These are phyloP conservation scores for Leishmania amazonensis DNA, from an alignment of 208 protist genomes.

Conservation along the genomic window DNA sequence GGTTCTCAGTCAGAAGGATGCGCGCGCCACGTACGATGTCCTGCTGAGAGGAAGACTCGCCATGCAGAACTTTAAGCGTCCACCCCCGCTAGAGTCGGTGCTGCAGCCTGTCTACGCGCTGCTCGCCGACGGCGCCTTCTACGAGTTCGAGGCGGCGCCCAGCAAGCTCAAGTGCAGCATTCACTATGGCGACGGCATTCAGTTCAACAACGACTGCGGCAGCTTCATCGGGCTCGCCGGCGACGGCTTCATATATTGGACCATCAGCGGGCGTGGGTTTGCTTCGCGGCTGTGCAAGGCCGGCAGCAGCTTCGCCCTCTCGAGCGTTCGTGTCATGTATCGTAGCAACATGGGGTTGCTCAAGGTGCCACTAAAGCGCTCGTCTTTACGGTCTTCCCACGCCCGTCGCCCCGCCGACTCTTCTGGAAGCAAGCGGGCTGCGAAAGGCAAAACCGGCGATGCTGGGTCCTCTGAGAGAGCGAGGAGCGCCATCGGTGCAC, in stretches of 20 bases:
- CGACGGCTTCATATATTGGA: slow-evolving; percentile 82
- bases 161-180: slow-evolving; percentile 63
- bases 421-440: neutral
- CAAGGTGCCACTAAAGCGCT: slow-evolving; percentile 24
- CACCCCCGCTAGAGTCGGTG: slow-evolving; percentile 41
- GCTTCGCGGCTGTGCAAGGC: slow-evolving; percentile 65
- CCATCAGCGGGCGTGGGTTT: slow-evolving; percentile 48
- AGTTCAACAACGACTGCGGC: slow-evolving; percentile 49
- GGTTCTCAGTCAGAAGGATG: slow-evolving; percentile 91
- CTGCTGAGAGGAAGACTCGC: slow-evolving; percentile 26
- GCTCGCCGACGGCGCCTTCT: slow-evolving; percentile 69
- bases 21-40: slow-evolving; percentile 94
- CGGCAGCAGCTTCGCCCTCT: slow-evolving; percentile 65
- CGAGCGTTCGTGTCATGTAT: slow-evolving; percentile 47
- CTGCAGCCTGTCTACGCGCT: slow-evolving; percentile 49
- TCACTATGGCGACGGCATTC: slow-evolving; percentile 79
- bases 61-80: slow-evolving; percentile 62
- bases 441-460: neutral
- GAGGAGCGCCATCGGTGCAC: slow-evolving; percentile 3
- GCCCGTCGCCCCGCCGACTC: neutral
- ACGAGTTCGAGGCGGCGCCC: slow-evolving; percentile 80
- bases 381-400: neutral
- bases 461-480: neutral
- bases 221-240: slow-evolving; percentile 81
- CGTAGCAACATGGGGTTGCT: slow-evolving; percentile 53